A percentile compares a stretch with the other conserved stretches of the same genome.
Conservation (phyloP, 208 protist species). For the Balamuthia mandrillaris region DNA sequence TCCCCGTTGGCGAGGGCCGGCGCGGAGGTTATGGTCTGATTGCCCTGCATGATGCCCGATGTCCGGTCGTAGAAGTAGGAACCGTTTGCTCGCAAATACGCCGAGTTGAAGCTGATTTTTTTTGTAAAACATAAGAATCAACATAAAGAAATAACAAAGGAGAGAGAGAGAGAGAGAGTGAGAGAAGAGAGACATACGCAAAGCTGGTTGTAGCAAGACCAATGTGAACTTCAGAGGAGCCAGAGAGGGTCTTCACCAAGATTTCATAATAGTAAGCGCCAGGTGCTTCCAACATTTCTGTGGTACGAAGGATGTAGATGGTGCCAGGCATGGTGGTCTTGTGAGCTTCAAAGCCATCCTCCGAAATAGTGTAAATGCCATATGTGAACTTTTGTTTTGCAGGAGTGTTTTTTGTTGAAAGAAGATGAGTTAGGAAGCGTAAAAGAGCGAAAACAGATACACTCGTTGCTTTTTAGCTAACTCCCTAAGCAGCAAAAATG, state of each 20-base stretch:
- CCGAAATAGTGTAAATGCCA: neutral
- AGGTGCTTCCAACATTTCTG: neutral
- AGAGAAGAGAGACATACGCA: neutral
- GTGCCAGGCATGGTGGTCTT: slow-evolving; percentile 21
- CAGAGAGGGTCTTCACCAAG: neutral
- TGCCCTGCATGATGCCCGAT: neutral
- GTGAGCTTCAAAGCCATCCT: neutral
- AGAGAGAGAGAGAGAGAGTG: neutral
- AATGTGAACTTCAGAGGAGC: slow-evolving; percentile 13
- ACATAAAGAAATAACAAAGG: neutral
- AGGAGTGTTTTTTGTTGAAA: no score
- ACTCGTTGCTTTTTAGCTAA: no score
- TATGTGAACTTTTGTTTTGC: no score
- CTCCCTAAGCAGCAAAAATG: no score
- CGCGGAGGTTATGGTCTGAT: neutral
- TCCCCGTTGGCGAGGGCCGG: neutral
- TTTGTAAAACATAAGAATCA: neutral
- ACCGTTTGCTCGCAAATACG: slow-evolving; percentile 14
- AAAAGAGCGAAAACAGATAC: no score
- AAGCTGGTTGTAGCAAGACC: neutral
- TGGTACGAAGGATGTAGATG: slow-evolving; percentile 25
- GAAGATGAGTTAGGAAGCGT: no score
- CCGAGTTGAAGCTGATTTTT: slow-evolving; percentile 17
- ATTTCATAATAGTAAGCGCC: slow-evolving; percentile 22
- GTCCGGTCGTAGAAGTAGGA: neutral